Percentiles rank a stretch among this genome's conserved stretches.
Evolutionary conservation across 371 early-diverging fungal species (phyloP).

Genomic region (Choanephora cucurbitarum): DNA sequence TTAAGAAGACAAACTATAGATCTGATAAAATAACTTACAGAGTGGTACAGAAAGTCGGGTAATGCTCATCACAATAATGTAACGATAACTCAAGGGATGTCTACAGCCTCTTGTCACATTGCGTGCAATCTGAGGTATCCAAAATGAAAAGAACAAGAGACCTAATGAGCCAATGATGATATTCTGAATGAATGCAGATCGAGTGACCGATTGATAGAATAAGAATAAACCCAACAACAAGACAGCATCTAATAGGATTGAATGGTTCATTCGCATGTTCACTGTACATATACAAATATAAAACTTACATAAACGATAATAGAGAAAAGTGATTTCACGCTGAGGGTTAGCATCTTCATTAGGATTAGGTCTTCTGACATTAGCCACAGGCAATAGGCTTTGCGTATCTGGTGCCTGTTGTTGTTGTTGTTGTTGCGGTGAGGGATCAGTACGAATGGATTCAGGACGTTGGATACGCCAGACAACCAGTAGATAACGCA

Average conservation of each 20-base stretch:
- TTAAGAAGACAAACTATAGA: too few relatives aligned
- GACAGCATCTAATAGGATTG: slow-evolving; percentile 43
- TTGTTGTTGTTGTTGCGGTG: slow-evolving; percentile 7
- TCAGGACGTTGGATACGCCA: slow-evolving; percentile 74
- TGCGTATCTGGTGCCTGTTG: slow-evolving; percentile 4
- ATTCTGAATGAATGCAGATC: slow-evolving; percentile 55
- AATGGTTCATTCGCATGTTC: too few relatives aligned
- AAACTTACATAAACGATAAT: slow-evolving; percentile 27
- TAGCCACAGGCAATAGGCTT: slow-evolving; percentile 20
- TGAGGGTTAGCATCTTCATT: slow-evolving; percentile 22
- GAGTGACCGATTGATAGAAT: slow-evolving; percentile 65
- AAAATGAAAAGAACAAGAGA: slow-evolving; percentile 67
- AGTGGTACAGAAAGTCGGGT: slow-evolving; percentile 65
- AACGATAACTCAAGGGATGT: slow-evolving; percentile 60
- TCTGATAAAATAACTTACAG: slow-evolving; percentile 35
- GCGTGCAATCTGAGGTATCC: slow-evolving; percentile 80
- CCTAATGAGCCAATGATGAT: slow-evolving; percentile 51
- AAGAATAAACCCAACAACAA: slow-evolving; percentile 64
- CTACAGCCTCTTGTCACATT: slow-evolving; percentile 67
- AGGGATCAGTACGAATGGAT: slow-evolving; percentile 29
- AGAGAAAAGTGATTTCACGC: slow-evolving; percentile 24
- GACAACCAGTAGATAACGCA: slow-evolving; percentile 75
- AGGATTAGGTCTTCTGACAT: slow-evolving; percentile 17
- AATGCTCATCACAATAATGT: slow-evolving; percentile 64
- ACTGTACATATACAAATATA: not conserved